Percentiles rank a stretch among this genome's conserved stretches.
Evolutionary conservation across 2,329 filamentous ascomycete genomes (phyloP).

Genomic region (Phyllosticta citribraziliensis): DNA sequence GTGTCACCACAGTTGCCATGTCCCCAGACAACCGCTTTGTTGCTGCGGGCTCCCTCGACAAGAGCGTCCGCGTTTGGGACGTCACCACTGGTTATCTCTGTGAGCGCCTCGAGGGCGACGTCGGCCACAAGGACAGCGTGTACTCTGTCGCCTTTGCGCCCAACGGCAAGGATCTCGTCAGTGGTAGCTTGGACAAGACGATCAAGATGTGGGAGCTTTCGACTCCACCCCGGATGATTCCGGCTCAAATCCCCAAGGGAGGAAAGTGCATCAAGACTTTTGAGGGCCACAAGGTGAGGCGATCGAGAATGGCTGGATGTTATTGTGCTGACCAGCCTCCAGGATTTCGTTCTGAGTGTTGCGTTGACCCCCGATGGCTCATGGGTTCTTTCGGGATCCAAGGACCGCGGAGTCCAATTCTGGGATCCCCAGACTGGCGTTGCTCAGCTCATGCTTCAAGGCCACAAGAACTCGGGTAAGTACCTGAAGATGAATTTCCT

Average conservation of each 20-base stretch:
- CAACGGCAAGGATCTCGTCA: slow-evolving; percentile 84
- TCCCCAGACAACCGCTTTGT: slow-evolving; percentile 92
- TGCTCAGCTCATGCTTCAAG: slow-evolving; percentile 96
- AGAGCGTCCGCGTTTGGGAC: slow-evolving; percentile 97
- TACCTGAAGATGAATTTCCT: slow-evolving; percentile 10
- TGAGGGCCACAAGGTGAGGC: slow-evolving; percentile 79
- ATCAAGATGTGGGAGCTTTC: slow-evolving; percentile 99
- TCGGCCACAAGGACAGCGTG: slow-evolving; percentile 93
- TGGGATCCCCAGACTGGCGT: slow-evolving; percentile 93
- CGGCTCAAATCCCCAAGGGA: slow-evolving; percentile 61
- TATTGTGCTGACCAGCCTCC: background rate
- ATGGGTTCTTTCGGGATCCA: slow-evolving; percentile 96
- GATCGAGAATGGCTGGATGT: background rate
- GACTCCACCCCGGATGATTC: slow-evolving; percentile 56
- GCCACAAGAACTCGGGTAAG: slow-evolving; percentile 86
- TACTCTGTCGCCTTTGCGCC: slow-evolving; percentile 96
- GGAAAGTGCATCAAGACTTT: slow-evolving; percentile 95
- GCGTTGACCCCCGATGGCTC: slow-evolving; percentile 86
- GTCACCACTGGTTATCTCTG: slow-evolving; percentile 75
- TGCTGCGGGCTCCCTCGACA: slow-evolving; percentile 88
- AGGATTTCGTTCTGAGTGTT: slow-evolving; percentile 95
- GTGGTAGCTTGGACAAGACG: slow-evolving; percentile 90
- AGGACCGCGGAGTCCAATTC: slow-evolving; percentile 95
- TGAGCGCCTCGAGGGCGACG: slow-evolving; percentile 82
- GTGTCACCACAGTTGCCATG: slow-evolving; percentile 94